phyloP scores from a whole-genome alignment of 495 filamentous ascomycete species.

The Tuber borchii region DNA sequence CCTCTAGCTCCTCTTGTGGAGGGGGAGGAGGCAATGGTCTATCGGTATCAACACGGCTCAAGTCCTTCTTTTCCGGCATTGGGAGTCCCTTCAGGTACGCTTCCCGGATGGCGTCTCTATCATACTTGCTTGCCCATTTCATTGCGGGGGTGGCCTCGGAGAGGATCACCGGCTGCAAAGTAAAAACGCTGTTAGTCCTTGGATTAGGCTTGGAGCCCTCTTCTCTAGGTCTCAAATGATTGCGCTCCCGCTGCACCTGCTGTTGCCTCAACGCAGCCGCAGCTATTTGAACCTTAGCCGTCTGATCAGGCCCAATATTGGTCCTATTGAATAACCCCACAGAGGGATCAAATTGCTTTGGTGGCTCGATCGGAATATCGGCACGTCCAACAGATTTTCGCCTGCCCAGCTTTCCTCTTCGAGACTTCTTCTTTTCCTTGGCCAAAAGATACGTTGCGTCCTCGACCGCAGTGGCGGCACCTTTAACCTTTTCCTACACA shows the following conservation, averaged over 20 bases:
- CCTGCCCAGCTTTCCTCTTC: conserved; percentile 31
- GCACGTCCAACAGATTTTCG: conserved; percentile 36
- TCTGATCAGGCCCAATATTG: conserved; percentile 85
- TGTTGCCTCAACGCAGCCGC: conserved; percentile 68
- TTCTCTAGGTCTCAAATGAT: conserved; percentile 28
- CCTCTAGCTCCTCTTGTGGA: conserved; percentile 23
- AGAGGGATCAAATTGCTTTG: conserved; percentile 37
- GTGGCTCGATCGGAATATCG: conserved; percentile 24
- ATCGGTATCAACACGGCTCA: conserved; percentile 31
- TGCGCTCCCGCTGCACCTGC: conserved; percentile 43
- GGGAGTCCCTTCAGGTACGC: conserved; percentile 58
- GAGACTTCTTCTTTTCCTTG: conserved; percentile 66
- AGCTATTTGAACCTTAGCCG: conserved; percentile 83
- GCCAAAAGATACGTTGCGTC: conserved; percentile 72
- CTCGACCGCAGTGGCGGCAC: conserved; percentile 77
- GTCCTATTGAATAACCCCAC: conserved; percentile 60
- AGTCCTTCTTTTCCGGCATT: conserved; percentile 26
- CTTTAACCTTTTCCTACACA: conserved; percentile 92
- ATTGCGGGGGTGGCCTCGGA: conserved; percentile 85
- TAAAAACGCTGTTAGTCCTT: conserved; percentile 80
- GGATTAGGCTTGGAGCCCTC: conserved; percentile 37
- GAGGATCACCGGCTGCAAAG: conserved; percentile 76
- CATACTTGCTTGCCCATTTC: conserved; percentile 89
- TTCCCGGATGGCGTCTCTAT: conserved; percentile 73
- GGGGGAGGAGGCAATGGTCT: conserved; percentile 36